phyloP scores from a whole-genome alignment of 805 yeast species.

The Saccharomyces mikatae region DNA sequence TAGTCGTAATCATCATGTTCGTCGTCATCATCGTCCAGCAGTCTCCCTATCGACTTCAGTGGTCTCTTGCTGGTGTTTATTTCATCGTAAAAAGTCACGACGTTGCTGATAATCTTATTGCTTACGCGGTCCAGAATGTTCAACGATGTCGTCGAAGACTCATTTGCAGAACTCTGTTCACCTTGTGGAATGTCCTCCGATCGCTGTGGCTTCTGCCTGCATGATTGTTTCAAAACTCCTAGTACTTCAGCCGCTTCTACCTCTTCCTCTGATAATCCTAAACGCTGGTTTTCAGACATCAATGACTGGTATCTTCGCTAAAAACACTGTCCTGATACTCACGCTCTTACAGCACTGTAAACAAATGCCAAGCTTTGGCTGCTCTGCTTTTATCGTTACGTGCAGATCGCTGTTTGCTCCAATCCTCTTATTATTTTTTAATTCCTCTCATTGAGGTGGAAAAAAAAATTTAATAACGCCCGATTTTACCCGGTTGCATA shows the following conservation, averaged over 20 bases:
- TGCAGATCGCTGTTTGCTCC: not conserved
- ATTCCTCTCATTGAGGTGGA: not conserved
- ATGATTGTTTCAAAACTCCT: slow-evolving; percentile 18
- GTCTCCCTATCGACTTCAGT: slow-evolving; percentile 29
- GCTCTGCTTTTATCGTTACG: not conserved
- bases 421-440: not conserved
- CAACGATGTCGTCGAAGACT: slow-evolving; percentile 14
- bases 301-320: not conserved
- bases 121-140: slow-evolving; percentile 14
- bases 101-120: slow-evolving; percentile 34
- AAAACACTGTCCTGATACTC: not conserved
- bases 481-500: slow-evolving; percentile 4
- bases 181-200: slow-evolving; percentile 4
- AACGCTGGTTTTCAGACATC: not conserved
- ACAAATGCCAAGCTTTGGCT: not conserved
- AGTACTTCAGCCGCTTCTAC: slow-evolving; percentile 23
- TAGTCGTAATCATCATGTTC: slow-evolving; percentile 13
- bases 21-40: slow-evolving; percentile 29
- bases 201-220: not conserved
- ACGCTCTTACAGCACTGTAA: not conserved
- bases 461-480: not conserved
- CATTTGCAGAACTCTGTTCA: slow-evolving; percentile 13
- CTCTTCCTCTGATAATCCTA: slow-evolving; percentile 19
- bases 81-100: slow-evolving; percentile 41
- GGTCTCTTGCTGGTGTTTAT: slow-evolving; percentile 33